Conservation (phyloP, 345 rosid species). For the Erysimum cheiranthoides region DNA sequence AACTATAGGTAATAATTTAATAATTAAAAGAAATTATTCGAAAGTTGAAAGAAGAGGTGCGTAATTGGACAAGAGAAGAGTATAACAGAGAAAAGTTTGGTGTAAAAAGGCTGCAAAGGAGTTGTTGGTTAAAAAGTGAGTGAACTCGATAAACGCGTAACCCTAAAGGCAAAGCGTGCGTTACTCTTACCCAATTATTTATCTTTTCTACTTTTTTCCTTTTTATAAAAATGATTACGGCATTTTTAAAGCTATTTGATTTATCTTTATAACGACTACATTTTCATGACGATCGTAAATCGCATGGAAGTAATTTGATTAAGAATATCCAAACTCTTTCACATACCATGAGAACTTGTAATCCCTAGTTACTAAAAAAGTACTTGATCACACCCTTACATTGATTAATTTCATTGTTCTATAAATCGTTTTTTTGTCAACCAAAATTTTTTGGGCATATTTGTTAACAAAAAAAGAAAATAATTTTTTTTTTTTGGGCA, state of each 20-base stretch:
- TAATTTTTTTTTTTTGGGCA: too few species aligned
- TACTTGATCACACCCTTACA: too few species aligned
- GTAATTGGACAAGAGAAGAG: conserved; percentile 41
- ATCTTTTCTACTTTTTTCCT: conserved; percentile 32
- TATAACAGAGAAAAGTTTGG: conserved; percentile 30
- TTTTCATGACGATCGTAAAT: neutral
- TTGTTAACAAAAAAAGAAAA: too few species aligned
- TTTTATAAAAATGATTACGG: conserved; percentile 15
- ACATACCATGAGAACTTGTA: too few species aligned
- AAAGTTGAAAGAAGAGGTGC: conserved; percentile 30
- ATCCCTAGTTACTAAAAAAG: too few species aligned
- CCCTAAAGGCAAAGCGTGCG: conserved; percentile 80
- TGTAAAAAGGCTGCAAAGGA: conserved; percentile 44
- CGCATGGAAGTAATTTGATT: neutral
- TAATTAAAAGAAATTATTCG: conserved; percentile 17
- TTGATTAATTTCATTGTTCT: too few species aligned
- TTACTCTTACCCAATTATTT: conserved; percentile 52
- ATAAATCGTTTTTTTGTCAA: too few species aligned
- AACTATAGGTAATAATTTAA: neutral
- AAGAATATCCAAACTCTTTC: too few species aligned
- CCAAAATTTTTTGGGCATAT: too few species aligned
- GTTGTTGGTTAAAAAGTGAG: conserved; percentile 35
- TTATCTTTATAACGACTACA: neutral
- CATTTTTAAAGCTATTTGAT: neutral
- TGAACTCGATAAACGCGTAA: conserved; percentile 72